Base-by-base conservation (phyloP, 2,329 filamentous ascomycete genomes). In the Aureobasidium sp. region DNA sequence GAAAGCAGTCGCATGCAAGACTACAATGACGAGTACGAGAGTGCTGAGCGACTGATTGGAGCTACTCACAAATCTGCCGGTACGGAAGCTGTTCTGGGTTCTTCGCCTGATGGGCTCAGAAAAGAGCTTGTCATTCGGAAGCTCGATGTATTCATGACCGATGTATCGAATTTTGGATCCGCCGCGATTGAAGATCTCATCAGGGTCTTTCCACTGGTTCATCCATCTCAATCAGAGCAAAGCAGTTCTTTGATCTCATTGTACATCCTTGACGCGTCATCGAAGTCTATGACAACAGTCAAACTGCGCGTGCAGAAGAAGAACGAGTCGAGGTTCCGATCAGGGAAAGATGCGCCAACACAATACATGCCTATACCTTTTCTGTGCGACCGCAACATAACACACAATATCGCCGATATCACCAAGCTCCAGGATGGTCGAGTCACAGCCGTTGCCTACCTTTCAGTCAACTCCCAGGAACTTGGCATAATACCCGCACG, bases 121-220 rank as follows among this genome's bases (percentile, higher is more conserved):
- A 67, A 67, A 23, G 71, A 73, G 45, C 63, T 73, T 3, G 64
- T 73, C 10, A 65, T 72, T 2, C 67, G 71, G 9, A 72, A 66
- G 70, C 47, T 60, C 15, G 46, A 53, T 53, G 46, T 50, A 27
- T 51, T 60, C 55, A 68, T 69, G 7, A 53, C 66, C 35, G 60
- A 65, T 2, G 42, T 65, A 9, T 47, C 40, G 3, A 47, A 37
- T 15, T 57, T 31, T 37, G 42, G 38, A 13, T 23, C 42, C 1
- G n/a, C 19, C 17, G 29, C 42, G 13, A 31, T 47, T 3, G 51
- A 49, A 21, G 47, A 51, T 21, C 46, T 50, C 0, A 38, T 60
- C 35, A 60, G 43, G n/a, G 57, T 51, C 13, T 51, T 29, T 37
- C 57, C 57, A 11, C n/a, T 60, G 17, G 38, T 38, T 17, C 45